Percentiles rank a stretch among this genome's conserved stretches.
Evolutionary conservation across 495 filamentous ascomycete genomes (phyloP).

Genomic region (Penicillium diatomitis): DNA sequence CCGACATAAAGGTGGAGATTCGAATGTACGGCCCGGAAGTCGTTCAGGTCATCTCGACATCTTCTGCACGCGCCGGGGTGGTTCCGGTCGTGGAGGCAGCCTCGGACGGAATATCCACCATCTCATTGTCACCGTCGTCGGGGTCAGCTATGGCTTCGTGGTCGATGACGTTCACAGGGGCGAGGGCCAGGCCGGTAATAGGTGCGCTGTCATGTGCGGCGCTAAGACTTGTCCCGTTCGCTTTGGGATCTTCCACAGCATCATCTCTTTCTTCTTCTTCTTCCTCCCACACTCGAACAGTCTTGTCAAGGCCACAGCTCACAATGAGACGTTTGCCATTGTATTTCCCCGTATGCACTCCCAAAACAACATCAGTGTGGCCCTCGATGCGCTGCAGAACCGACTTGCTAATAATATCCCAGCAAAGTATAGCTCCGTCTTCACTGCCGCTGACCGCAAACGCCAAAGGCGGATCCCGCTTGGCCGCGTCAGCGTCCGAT

Average conservation of each 20-base stretch:
- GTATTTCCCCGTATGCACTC: slow-evolving; percentile 57
- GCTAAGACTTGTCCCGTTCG: too few relatives aligned
- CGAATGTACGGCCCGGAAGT: too few relatives aligned
- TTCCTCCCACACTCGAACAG: slow-evolving; percentile 54
- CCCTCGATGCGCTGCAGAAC: slow-evolving; percentile 61
- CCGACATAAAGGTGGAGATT: neutral
- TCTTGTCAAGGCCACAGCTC: slow-evolving; percentile 56
- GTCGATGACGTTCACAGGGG: neutral
- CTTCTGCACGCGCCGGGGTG: slow-evolving; percentile 16
- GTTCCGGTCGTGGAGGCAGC: slow-evolving; percentile 2
- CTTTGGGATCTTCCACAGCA: neutral
- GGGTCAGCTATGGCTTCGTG: neutral
- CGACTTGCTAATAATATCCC: slow-evolving; percentile 82
- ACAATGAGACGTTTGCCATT: slow-evolving; percentile 39
- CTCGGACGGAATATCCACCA: slow-evolving; percentile 13
- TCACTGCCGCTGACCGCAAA: slow-evolving; percentile 82
- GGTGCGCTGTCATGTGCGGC: too few relatives aligned
- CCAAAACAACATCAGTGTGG: slow-evolving; percentile 75
- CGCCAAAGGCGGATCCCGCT: slow-evolving; percentile 9
- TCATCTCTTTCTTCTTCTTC: slow-evolving; percentile 12
- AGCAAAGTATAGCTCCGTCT: slow-evolving; percentile 73
- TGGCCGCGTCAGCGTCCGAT: slow-evolving; percentile 22
- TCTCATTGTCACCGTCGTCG: slow-evolving; percentile 13
- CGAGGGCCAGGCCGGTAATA: too few relatives aligned
- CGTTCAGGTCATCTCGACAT: slow-evolving; percentile 20